A percentile compares a stretch with the other conserved stretches of the same genome.
These are phyloP conservation scores for Pseudogymnoascus sp. DNA, from an alignment of 2,329 filamentous ascomycete species.

Conservation along the genomic window DNA sequence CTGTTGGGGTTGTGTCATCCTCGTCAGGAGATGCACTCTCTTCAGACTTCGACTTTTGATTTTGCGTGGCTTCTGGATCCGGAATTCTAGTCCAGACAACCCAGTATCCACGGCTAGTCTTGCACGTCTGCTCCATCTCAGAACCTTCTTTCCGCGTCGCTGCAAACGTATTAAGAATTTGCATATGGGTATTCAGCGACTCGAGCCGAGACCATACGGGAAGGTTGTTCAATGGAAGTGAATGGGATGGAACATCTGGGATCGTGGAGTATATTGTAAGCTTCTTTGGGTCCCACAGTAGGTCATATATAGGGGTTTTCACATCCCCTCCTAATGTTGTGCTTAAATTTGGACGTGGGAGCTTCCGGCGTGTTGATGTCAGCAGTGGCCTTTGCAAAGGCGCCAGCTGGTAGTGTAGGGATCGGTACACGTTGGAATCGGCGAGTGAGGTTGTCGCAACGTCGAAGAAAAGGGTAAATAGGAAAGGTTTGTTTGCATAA, in stretches of 20 bases:
- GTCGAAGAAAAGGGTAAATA: slow-evolving; percentile 68
- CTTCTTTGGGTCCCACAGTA: slow-evolving; percentile 52
- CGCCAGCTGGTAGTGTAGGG: slow-evolving; percentile 52
- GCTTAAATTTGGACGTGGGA: slow-evolving; percentile 37
- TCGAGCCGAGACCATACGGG: slow-evolving; percentile 51
- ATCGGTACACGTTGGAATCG: slow-evolving; percentile 49
- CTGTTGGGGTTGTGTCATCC: not conserved
- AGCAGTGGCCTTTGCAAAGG: slow-evolving; percentile 51
- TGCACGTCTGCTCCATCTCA: slow-evolving; percentile 54
- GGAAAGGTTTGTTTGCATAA: slow-evolving; percentile 67
- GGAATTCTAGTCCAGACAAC: slow-evolving; percentile 57
- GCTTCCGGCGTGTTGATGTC: slow-evolving; percentile 49
- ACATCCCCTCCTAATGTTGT: slow-evolving; percentile 16
- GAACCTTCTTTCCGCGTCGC: slow-evolving; percentile 36
- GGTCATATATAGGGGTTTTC: slow-evolving; percentile 47
- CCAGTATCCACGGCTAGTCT: slow-evolving; percentile 63
- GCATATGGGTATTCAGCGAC: slow-evolving; percentile 57
- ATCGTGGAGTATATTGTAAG: slow-evolving; percentile 56
- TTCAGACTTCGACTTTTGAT: not conserved
- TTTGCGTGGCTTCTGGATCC: slow-evolving; percentile 28
- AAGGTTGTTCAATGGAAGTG: slow-evolving; percentile 20
- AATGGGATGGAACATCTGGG: slow-evolving; percentile 54
- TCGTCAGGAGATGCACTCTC: not conserved
- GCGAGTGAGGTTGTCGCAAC: slow-evolving; percentile 51
- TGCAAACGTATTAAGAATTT: slow-evolving; percentile 51